These are phyloP conservation scores for Penicillium bialowiezense DNA, from an alignment of 495 filamentous ascomycete genomes.

Conservation along the genomic window DNA sequence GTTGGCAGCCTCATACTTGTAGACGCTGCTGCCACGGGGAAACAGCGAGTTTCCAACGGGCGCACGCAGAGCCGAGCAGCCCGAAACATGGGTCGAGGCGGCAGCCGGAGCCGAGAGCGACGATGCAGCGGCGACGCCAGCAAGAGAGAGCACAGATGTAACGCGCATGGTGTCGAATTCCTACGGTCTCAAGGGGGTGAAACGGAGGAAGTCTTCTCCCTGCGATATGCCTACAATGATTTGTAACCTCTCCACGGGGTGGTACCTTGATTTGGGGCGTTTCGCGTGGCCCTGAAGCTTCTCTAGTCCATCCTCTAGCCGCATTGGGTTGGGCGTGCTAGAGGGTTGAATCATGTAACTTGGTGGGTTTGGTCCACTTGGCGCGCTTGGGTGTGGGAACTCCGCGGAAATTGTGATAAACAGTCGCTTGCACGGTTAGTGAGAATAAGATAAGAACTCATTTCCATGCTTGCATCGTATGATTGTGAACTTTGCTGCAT, in stretches of 20 bases:
- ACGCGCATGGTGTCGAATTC: conserved; percentile 18
- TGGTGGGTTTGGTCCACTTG: conserved; percentile 13
- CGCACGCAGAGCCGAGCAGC: conserved; percentile 20
- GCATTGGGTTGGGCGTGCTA: background rate
- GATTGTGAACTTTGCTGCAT: background rate
- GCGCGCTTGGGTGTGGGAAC: conserved; percentile 4
- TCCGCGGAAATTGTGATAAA: conserved; percentile 10
- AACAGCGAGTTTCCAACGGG: conserved; percentile 22
- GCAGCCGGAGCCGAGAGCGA: background rate
- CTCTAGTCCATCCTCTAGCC: background rate
- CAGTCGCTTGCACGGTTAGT: background rate
- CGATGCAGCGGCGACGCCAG: conserved; percentile 6
- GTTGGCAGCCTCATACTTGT: conserved; percentile 29
- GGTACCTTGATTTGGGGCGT: background rate
- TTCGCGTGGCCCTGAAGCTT: background rate
- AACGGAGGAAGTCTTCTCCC: background rate
- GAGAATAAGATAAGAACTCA: too few relatives aligned
- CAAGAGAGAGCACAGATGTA: conserved; percentile 19
- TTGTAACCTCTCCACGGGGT: background rate
- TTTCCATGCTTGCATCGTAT: too few relatives aligned
- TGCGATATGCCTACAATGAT: too few relatives aligned
- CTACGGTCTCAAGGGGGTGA: background rate
- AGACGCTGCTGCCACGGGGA: conserved; percentile 19
- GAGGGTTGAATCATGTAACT: conserved; percentile 1
- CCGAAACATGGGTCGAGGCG: conserved; percentile 5